Evolutionary conservation across 1,284 basidiomycete species (phyloP), one percentile per base, ranked within the genome.

Genomic region (Pyrrhoderma noxium): DNA sequence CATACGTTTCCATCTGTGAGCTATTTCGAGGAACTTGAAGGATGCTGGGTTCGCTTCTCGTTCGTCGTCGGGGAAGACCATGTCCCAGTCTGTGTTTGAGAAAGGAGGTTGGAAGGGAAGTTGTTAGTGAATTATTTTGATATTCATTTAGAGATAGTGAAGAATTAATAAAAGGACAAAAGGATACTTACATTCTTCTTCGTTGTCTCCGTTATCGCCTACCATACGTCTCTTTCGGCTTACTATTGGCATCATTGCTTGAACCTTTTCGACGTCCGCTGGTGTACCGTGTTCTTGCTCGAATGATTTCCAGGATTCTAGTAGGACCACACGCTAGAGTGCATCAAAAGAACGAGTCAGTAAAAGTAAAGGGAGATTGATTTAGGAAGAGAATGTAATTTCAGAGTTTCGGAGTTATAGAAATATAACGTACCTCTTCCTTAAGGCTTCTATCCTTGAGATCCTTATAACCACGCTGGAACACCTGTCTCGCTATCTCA

Each of bases 41-140:
- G 90, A 82, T 0, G 89, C 85, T 0, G 93, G 90, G 62, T 95
- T 94, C 41, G 86, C 80, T 62, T 94, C 91, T 51, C 84, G 79
- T 62, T 95, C 91, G 75, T 97, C 93, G 72, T 96, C 93, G 27
- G 91, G 83, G 67, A 96, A 97, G 19, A 93, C 84, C 63, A 94
- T 81, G 64, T 95, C 93, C 85, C 89, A 95, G 64, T 94, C 91
- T 92, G 63, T 14, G 22, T 49, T 35, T 49, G 35, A 13, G 56
- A 11, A 27, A 18, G 36, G 39, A 27, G 31, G 34, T n/a, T 38
- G 16, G 16, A 41, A 23, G 27, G 31, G 31, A 54, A 25, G 27
- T 31, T n/a, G n/a, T n/a, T n/a, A n/a, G n/a, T n/a, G n/a, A n/a
- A n/a, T n/a, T n/a, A n/a, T n/a, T n/a, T n/a, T n/a, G n/a, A n/a